phyloP scores from a whole-genome alignment of 768 basidiomycete genomes.

The Grammothele lineata region DNA sequence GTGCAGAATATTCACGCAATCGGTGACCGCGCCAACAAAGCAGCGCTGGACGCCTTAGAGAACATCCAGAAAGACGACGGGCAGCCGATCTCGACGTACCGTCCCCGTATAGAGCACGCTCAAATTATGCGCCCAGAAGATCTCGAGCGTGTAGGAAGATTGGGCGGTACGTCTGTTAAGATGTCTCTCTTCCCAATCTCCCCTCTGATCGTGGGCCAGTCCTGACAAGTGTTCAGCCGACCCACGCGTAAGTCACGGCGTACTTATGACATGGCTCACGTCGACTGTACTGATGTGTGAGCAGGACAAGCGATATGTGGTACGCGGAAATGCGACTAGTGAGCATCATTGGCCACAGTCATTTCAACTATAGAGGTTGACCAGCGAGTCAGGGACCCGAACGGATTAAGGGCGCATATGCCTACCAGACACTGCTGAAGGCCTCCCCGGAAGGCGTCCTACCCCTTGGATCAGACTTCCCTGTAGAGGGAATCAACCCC shows the following conservation, averaged over 20 bases:
- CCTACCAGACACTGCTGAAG: slow-evolving; percentile 76
- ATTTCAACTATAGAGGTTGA: too few relatives aligned
- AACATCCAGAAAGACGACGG: slow-evolving; percentile 29
- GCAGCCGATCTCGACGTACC: slow-evolving; percentile 38
- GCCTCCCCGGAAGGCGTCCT: slow-evolving; percentile 51
- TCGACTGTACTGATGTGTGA: too few relatives aligned
- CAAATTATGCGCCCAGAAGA: slow-evolving; percentile 80
- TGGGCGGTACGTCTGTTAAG: slow-evolving; percentile 56
- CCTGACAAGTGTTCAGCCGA: slow-evolving; percentile 89
- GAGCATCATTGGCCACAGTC: too few relatives aligned
- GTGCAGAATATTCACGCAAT: slow-evolving; percentile 88
- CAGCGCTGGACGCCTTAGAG: slow-evolving; percentile 83
- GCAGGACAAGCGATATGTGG: slow-evolving; percentile 84
- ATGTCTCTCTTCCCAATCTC: background rate
- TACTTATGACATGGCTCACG: too few relatives aligned
- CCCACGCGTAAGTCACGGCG: slow-evolving; percentile 84
- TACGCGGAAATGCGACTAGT: slow-evolving; percentile 85
- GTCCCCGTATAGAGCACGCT: slow-evolving; percentile 89
- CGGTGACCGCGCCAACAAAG: slow-evolving; percentile 82
- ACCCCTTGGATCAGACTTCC: slow-evolving; percentile 91
- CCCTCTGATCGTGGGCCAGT: too few relatives aligned
- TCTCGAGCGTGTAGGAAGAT: slow-evolving; percentile 57
- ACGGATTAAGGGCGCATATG: slow-evolving; percentile 85
- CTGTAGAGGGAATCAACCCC: slow-evolving; percentile 88
- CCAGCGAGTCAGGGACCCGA: slow-evolving; percentile 70